These are phyloP conservation scores for Albizia julibrissin DNA, from an alignment of 306 rosid species.

Conservation along the genomic window DNA sequence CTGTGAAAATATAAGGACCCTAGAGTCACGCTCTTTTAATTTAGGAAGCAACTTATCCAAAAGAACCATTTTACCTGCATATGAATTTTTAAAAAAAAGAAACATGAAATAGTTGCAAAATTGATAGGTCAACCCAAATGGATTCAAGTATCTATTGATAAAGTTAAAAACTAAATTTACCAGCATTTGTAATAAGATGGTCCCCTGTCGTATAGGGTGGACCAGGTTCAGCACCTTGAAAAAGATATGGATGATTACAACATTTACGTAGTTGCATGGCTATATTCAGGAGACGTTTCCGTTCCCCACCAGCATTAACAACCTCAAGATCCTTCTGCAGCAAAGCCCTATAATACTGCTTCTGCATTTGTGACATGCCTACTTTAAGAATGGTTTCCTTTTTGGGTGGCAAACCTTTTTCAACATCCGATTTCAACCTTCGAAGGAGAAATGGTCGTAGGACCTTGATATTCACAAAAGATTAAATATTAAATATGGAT, in stretches of 20 bases:
- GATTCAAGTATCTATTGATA: conserved; percentile 11
- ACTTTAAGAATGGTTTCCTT: conserved; percentile 98
- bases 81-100: not conserved
- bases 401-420: conserved; percentile 95
- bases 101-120: not conserved
- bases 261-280: conserved; percentile 99
- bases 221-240: conserved; percentile 99
- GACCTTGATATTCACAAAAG: conserved; percentile 53
- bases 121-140: conserved; percentile 12
- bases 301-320: conserved; percentile 99
- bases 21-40: conserved; percentile 93
- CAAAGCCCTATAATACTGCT: conserved; percentile 86
- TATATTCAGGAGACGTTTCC: conserved; percentile 92
- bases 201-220: conserved; percentile 97
- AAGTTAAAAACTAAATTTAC: conserved; percentile 45
- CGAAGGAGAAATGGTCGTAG: conserved; percentile 97
- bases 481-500: not conserved
- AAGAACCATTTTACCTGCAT: conserved; percentile 94
- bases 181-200: conserved; percentile 89
- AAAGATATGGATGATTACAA: conserved; percentile 96
- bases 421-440: conserved; percentile 96
- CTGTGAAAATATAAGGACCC: conserved; percentile 87
- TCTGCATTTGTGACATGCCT: conserved; percentile 99
- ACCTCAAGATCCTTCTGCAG: conserved; percentile 99
- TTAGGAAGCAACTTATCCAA: conserved; percentile 98